These are phyloP conservation scores for Westerdykella ornata DNA, from an alignment of 2,329 filamentous ascomycete genomes.

Conservation along the genomic window DNA sequence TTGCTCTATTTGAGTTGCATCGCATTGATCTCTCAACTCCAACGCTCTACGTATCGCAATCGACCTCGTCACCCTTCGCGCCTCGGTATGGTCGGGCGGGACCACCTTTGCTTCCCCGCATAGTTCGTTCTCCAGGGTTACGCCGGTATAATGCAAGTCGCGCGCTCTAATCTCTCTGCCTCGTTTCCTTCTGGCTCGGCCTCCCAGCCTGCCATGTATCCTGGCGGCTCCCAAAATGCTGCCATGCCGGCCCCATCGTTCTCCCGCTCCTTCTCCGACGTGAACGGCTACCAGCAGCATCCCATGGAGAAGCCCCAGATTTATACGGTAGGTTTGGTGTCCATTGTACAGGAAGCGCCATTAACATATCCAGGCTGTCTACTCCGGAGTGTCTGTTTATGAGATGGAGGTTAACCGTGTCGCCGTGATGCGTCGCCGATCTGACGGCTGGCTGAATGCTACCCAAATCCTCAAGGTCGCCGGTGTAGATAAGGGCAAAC, in stretches of 20 bases:
- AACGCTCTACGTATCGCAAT: too few species aligned
- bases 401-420: constrained; percentile 95
- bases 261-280: constrained; percentile 36
- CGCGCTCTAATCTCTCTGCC: constrained; percentile 22
- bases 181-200: constrained; percentile 25
- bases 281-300: constrained; percentile 30
- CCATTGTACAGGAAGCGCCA: not conserved
- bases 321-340: constrained; percentile 48
- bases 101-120: constrained; percentile 1
- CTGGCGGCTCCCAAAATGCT: constrained; percentile 19
- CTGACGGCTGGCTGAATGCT: constrained; percentile 94
- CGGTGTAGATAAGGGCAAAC: constrained; percentile 93
- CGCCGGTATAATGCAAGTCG: constrained; percentile 30
- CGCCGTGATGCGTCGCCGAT: constrained; percentile 90
- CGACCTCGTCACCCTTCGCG: not conserved
- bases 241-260: constrained; percentile 32
- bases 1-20: too few species aligned
- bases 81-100: not conserved
- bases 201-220: constrained; percentile 31
- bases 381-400: constrained; percentile 93
- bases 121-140: constrained; percentile 4
- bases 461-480: constrained; percentile 98
- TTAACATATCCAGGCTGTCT: constrained; percentile 57
- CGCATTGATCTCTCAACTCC: too few species aligned
- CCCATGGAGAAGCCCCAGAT: constrained; percentile 45